A percentile compares a stretch with the other conserved stretches of the same genome.
Conservation (phyloP, 805 yeast species). For the Komagataella ulmi region DNA sequence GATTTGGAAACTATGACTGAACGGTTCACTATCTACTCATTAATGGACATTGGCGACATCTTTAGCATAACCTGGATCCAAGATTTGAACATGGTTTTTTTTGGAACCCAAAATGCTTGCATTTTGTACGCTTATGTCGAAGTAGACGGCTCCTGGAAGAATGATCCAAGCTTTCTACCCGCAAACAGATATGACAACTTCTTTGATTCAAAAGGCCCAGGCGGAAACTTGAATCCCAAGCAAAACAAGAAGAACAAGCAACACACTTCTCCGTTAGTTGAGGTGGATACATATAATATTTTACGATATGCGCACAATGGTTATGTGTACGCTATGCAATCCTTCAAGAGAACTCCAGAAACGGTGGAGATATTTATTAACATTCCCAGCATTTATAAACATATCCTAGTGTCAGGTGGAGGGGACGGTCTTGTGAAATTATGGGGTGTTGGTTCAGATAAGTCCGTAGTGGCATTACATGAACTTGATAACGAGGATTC, state of each 20-base stretch:
- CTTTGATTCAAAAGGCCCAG: constrained; percentile 84
- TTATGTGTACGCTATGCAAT: constrained; percentile 61
- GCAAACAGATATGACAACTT: constrained; percentile 68
- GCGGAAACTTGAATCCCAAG: constrained; percentile 29
- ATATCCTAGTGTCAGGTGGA: constrained; percentile 54
- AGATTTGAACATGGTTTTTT: constrained; percentile 43
- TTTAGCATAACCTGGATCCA: constrained; percentile 70
- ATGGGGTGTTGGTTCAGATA: constrained; percentile 39
- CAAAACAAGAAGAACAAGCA: constrained; percentile 13
- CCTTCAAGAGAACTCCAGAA: constrained; percentile 11
- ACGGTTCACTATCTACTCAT: constrained; percentile 67
- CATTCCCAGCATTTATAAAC: constrained; percentile 16
- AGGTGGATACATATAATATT: constrained; percentile 54
- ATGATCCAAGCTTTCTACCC: constrained; percentile 30
- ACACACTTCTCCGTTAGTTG: constrained; percentile 30
- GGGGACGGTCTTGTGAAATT: constrained; percentile 85
- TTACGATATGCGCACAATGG: constrained; percentile 86
- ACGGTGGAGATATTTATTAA: constrained; percentile 10
- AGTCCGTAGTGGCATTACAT: constrained; percentile 11
- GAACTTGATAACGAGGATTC: constrained; percentile 52
- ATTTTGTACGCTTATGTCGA: constrained; percentile 53
- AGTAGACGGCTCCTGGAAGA: constrained; percentile 7
- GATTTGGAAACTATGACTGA: constrained; percentile 34
- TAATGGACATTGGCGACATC: constrained; percentile 86
- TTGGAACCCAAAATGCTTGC: constrained; percentile 90